These are phyloP conservation scores for Penicillium psychrosexuale DNA, from an alignment of 2,329 filamentous ascomycete genomes.

Conservation along the genomic window DNA sequence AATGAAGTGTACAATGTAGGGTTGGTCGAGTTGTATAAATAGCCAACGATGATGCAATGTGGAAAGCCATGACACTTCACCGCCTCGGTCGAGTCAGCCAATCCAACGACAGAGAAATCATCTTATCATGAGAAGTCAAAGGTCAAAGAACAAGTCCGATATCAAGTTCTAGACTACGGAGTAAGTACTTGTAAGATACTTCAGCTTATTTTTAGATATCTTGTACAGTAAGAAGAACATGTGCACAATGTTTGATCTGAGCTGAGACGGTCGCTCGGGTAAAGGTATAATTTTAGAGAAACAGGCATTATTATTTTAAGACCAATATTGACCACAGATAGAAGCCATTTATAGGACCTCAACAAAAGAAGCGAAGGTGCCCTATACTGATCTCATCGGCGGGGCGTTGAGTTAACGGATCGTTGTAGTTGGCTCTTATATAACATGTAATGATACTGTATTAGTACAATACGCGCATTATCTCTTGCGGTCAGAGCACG, in stretches of 20 bases:
- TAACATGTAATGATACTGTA: conserved; percentile 25
- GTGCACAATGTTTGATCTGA: too few relatives aligned
- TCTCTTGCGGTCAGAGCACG: conserved; percentile 31
- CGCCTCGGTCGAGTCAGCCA: conserved; percentile 16
- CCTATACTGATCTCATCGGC: conserved; percentile 2
- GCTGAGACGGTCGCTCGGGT: background rate
- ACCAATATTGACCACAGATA: background rate
- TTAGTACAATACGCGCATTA: conserved; percentile 6
- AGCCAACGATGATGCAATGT: conserved; percentile 17
- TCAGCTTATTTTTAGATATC: background rate
- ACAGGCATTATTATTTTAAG: background rate
- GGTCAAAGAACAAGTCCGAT: background rate
- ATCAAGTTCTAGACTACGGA: background rate
- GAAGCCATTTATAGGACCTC: background rate
- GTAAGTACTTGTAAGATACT: background rate
- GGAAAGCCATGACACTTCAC: conserved; percentile 18
- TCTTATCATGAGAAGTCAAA: background rate
- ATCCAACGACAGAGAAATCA: conserved; percentile 14
- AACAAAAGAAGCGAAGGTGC: background rate
- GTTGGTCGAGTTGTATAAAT: background rate
- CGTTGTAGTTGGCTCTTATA: conserved; percentile 1
- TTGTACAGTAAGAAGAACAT: background rate
- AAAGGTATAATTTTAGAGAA: background rate
- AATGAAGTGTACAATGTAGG: background rate
- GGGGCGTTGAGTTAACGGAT: background rate